A percentile compares a stretch with the other conserved stretches of the same genome.
Evolutionary conservation across 1,284 basidiomycete species (phyloP).

Genomic region (Prillingera fragicola): DNA sequence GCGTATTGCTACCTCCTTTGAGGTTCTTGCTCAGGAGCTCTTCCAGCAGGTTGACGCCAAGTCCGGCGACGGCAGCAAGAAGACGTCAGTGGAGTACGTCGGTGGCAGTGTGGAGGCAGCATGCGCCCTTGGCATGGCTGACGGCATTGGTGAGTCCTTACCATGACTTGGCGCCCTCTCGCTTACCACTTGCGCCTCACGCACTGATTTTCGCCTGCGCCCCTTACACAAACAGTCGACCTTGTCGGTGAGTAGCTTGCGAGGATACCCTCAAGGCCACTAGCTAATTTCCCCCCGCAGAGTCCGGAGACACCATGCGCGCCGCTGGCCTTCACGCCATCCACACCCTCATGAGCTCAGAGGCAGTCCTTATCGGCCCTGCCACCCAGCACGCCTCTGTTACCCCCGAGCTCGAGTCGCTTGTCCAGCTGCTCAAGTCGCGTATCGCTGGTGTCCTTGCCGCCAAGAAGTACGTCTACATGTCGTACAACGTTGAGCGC

Average conservation of each 20-base stretch:
- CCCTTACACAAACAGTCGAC: no score
- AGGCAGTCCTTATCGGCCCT: slow-evolving; percentile 92
- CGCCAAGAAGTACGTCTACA: slow-evolving; percentile 78
- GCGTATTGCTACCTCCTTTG: slow-evolving; percentile 90
- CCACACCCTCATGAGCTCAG: slow-evolving; percentile 76
- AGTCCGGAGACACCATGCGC: slow-evolving; percentile 99
- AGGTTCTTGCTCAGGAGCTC: slow-evolving; percentile 73
- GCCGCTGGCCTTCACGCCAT: slow-evolving; percentile 93
- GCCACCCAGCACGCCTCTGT: slow-evolving; percentile 60
- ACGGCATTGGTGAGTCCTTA: slow-evolving; percentile 75
- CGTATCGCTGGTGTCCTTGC: slow-evolving; percentile 92
- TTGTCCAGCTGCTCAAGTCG: slow-evolving; percentile 75
- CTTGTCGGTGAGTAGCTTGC: slow-evolving; percentile 69
- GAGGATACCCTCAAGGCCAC: background rate
- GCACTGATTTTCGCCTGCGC: background rate
- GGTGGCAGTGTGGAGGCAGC: slow-evolving; percentile 98
- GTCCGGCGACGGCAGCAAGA: slow-evolving; percentile 50
- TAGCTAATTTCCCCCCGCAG: slow-evolving; percentile 48
- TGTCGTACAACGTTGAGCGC: slow-evolving; percentile 84
- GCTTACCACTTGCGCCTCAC: no score
- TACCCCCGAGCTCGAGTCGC: slow-evolving; percentile 51
- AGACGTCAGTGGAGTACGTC: slow-evolving; percentile 86
- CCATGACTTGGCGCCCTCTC: background rate
- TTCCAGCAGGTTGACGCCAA: slow-evolving; percentile 68
- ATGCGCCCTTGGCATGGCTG: slow-evolving; percentile 90